Evolutionary conservation across 2,329 filamentous ascomycete genomes (phyloP), one percentile per base, ranked within the genome.

Genomic region (Xylariomycetidae sp.): DNA sequence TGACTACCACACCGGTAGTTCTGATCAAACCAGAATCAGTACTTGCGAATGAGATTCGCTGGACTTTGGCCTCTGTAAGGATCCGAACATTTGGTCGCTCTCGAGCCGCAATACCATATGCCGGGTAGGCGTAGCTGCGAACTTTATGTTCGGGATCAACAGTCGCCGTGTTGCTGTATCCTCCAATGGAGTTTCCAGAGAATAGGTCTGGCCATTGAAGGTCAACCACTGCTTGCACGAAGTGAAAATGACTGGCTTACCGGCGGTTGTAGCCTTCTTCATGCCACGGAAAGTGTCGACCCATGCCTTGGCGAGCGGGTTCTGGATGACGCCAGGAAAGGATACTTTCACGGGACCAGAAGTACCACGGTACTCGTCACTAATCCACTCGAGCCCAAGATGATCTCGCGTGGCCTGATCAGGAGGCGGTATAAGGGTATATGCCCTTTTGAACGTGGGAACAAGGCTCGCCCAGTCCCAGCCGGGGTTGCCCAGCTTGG

Each of bases 231-330:
- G n/a, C n/a, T n/a, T n/a, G n/a, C n/a, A n/a, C n/a, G n/a, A n/a
- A n/a, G n/a, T n/a, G n/a, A n/a, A n/a, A n/a, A 2, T 3, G 23
- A 5, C 10, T 22, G 22, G 35, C 43, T 23, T 40, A 46, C 41
- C 44, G 10, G 37, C 41, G 39, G 31, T 50, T n/a, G 44, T 47
- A 11, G 25, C 22, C 16, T 42, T 47, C 11, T 42, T 33, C 33
- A 46, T 23, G 8, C 33, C 32, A 4, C 39, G 36, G 20, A 51
- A 50, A 12, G 41, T 36, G 22, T 46, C 45, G 16, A 50, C 41
- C 47, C 45, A 51, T 13, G 46, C 46, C 33, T 47, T 50, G 16
- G 34, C 35, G 15, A 49, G 25, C 10, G 40, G 43, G 16, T 49
- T 47, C 17, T 49, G 22, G 34, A 41, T 12, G 11, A 45, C 31